Conservation (phyloP, 495 filamentous ascomycete species). For the Ascodesmis nigricans region DNA sequence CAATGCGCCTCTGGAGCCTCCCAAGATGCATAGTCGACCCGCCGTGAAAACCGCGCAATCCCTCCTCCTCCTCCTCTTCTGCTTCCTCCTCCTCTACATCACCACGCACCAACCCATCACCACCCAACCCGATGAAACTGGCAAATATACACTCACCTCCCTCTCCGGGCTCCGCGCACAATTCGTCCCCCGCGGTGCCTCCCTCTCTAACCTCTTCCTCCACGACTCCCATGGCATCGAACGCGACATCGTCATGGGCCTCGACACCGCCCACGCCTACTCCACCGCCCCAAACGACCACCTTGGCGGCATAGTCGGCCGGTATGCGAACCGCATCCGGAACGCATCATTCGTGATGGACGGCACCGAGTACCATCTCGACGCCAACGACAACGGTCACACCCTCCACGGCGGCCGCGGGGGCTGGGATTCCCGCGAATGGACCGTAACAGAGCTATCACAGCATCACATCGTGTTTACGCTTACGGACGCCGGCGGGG, state of each 20-base stretch:
- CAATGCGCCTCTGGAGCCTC: no score
- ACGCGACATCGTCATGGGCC: constrained; percentile 33
- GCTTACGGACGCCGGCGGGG: constrained; percentile 41
- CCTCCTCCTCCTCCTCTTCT: no score
- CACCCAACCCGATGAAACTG: constrained; percentile 24
- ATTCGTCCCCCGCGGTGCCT: constrained; percentile 35
- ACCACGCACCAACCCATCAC: constrained; percentile 1
- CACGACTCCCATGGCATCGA: constrained; percentile 34
- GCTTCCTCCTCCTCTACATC: no score
- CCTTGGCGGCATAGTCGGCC: constrained; percentile 32
- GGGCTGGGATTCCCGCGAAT: constrained; percentile 36
- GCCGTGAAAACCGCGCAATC: no score
- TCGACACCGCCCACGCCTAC: constrained; percentile 32
- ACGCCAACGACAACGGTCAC: constrained; percentile 33
- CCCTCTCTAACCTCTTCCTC: constrained; percentile 35
- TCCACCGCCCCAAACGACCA: constrained; percentile 30
- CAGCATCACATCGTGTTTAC: constrained; percentile 56
- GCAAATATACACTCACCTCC: constrained; percentile 29
- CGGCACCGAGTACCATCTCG: constrained; percentile 27
- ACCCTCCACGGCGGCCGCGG: constrained; percentile 37
- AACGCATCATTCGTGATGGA: constrained; percentile 32
- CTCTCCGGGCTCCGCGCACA: constrained; percentile 30
- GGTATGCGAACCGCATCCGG: constrained; percentile 37
- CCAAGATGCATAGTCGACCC: no score
- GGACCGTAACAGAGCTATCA: constrained; percentile 36